A percentile compares a stretch with the other conserved stretches of the same genome.
Evolutionary conservation across 495 filamentous ascomycete species (phyloP).

Genomic region (Penicillium cosmopolitanum): DNA sequence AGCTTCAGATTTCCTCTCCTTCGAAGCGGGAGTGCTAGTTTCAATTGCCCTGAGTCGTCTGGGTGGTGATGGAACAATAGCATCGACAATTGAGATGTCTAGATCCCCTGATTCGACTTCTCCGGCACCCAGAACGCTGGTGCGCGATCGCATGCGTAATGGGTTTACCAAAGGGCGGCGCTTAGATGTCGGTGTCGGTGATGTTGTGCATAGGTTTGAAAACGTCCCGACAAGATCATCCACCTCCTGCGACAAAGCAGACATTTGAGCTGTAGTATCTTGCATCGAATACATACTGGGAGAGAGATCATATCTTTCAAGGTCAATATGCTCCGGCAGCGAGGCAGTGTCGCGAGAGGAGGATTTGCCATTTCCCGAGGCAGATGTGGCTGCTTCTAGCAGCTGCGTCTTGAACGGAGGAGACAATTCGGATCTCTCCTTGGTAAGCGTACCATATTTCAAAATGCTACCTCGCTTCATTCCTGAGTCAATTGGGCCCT

Average conservation of each 20-base stretch:
- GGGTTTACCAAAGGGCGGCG: constrained; percentile 25
- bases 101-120: constrained; percentile 22
- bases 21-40: constrained; percentile 27
- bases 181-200: constrained; percentile 29
- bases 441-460: constrained; percentile 51
- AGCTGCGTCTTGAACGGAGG: constrained; percentile 38
- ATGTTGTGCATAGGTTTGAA: constrained; percentile 28
- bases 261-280: neutral
- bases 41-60: constrained; percentile 13
- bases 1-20: neutral
- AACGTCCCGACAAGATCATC: constrained; percentile 36
- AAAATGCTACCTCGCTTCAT: constrained; percentile 52
- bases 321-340: constrained; percentile 11
- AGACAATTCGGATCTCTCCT: constrained; percentile 40
- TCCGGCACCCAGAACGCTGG: constrained; percentile 13
- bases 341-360: constrained; percentile 10
- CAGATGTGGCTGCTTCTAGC: constrained; percentile 32
- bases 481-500: constrained; percentile 45
- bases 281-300: constrained; percentile 28
- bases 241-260: constrained; percentile 21
- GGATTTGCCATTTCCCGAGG: constrained; percentile 12
- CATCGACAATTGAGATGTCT: constrained; percentile 12
- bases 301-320: constrained; percentile 18
- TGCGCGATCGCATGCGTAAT: constrained; percentile 13
- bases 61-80: constrained; percentile 6